A percentile compares a stretch with the other conserved stretches of the same genome.
Evolutionary conservation across 1,284 basidiomycete genomes (phyloP).

Genomic region (Phenoliferia sp.): DNA sequence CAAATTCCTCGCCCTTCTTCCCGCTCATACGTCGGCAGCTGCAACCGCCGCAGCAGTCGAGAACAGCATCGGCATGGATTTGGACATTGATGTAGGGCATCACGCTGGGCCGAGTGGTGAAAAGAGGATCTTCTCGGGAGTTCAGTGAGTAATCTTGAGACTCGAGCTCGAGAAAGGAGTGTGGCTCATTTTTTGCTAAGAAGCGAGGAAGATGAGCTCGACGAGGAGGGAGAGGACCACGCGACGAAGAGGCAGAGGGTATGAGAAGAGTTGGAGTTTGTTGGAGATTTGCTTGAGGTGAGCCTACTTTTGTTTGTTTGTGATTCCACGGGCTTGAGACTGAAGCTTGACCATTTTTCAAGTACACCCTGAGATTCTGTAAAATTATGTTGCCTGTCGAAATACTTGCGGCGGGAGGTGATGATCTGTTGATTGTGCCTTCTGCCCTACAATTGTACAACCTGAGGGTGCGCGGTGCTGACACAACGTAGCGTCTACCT

Average conservation of each 20-base stretch:
- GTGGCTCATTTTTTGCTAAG: neutral
- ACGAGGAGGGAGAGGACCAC: neutral
- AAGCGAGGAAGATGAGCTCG: neutral
- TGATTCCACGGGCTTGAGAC: too few species aligned
- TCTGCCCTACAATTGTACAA: too few species aligned
- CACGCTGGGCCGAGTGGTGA: neutral
- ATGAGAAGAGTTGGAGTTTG: neutral
- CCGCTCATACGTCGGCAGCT: neutral
- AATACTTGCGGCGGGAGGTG: too few species aligned
- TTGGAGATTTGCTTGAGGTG: neutral
- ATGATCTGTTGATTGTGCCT: too few species aligned
- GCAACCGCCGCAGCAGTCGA: neutral
- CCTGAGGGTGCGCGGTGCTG: too few species aligned
- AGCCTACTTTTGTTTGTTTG: neutral
- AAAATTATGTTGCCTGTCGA: too few species aligned
- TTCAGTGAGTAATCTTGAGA: neutral
- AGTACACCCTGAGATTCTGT: too few species aligned
- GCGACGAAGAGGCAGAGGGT: neutral
- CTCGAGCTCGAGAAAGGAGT: neutral
- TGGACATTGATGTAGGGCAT: neutral
- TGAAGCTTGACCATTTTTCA: too few species aligned
- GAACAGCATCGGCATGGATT: neutral
- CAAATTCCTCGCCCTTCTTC: neutral
- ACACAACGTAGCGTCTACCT: too few species aligned
- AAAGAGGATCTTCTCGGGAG: neutral